phyloP scores from a whole-genome alignment of 2,329 filamentous ascomycete species.

The Fusarium pininemorale region DNA sequence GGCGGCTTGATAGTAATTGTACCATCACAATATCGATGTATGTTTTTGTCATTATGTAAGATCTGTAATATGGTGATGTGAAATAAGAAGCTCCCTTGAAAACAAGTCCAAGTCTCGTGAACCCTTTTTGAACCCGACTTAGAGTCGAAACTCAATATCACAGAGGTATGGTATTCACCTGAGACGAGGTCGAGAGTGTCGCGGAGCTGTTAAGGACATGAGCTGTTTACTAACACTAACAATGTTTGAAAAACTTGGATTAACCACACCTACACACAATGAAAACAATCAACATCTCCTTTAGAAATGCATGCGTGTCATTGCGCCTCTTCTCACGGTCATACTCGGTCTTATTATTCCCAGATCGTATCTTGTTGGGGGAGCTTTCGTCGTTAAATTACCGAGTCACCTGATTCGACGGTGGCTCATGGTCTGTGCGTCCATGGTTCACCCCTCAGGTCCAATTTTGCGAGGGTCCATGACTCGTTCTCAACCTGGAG shows the following conservation, averaged over 20 bases:
- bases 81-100: neutral
- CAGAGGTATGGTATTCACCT: neutral
- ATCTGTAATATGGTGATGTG: neutral
- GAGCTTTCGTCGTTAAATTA: neutral
- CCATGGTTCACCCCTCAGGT: neutral
- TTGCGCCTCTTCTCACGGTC: neutral
- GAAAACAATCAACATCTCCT: too few species aligned
- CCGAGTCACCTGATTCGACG: conserved; percentile 5
- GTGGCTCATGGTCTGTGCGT: neutral
- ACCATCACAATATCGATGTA: conserved; percentile 15
- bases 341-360: neutral
- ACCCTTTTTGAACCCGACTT: neutral
- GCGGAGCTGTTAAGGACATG: neutral
- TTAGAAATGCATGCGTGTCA: neutral
- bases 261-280: neutral
- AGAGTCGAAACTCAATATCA: neutral
- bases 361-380: neutral
- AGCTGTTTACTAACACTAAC: neutral
- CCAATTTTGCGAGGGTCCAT: conserved; percentile 18
- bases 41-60: neutral
- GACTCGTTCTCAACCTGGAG: conserved; percentile 33
- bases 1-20: conserved; percentile 23
- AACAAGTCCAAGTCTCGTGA: neutral
- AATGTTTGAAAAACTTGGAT: neutral
- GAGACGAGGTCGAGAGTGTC: neutral